Conservation (phyloP, 352 stramenopile genomes). For the Pythium phragmitis region DNA sequence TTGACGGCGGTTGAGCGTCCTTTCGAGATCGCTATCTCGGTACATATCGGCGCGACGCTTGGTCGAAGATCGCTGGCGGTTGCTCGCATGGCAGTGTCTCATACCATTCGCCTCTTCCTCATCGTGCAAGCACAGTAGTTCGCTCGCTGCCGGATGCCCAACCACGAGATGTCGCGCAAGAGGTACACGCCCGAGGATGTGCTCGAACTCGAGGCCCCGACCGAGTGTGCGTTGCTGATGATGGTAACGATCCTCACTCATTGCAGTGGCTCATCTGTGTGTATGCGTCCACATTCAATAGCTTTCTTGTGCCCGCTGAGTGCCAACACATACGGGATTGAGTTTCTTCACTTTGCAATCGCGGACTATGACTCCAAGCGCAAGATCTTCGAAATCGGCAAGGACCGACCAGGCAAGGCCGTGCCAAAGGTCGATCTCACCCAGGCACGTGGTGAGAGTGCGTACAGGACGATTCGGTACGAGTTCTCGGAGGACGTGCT, state of each 20-base stretch:
- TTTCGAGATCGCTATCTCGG: slow-evolving; percentile 9
- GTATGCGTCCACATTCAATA: slow-evolving; percentile 17
- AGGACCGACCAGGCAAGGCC: slow-evolving; percentile 62
- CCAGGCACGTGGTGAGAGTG: slow-evolving; percentile 86
- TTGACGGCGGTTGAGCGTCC: slow-evolving; percentile 17
- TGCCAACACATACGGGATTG: slow-evolving; percentile 94
- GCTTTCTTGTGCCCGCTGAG: slow-evolving; percentile 93
- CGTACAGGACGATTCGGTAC: slow-evolving; percentile 93
- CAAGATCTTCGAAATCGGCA: slow-evolving; percentile 93
- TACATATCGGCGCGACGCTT: slow-evolving; percentile 15
- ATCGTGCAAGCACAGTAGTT: background rate
- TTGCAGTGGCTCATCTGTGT: background rate
- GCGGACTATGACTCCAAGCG: slow-evolving; percentile 94
- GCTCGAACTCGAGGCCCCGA: slow-evolving; percentile 75
- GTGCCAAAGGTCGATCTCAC: slow-evolving; percentile 82
- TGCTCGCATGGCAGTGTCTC: background rate
- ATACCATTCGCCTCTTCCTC: background rate
- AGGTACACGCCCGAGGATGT: slow-evolving; percentile 85
- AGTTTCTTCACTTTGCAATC: slow-evolving; percentile 96
- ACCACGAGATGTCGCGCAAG: slow-evolving; percentile 53
- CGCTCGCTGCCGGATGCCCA: slow-evolving; percentile 11
- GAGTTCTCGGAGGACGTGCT: slow-evolving; percentile 94
- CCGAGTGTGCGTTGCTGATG: slow-evolving; percentile 46
- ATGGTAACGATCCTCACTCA: background rate
- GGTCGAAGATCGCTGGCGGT: slow-evolving; percentile 22